Base-by-base conservation (phyloP, 768 basidiomycete species). In the Cyclocybe cylindracea region DNA sequence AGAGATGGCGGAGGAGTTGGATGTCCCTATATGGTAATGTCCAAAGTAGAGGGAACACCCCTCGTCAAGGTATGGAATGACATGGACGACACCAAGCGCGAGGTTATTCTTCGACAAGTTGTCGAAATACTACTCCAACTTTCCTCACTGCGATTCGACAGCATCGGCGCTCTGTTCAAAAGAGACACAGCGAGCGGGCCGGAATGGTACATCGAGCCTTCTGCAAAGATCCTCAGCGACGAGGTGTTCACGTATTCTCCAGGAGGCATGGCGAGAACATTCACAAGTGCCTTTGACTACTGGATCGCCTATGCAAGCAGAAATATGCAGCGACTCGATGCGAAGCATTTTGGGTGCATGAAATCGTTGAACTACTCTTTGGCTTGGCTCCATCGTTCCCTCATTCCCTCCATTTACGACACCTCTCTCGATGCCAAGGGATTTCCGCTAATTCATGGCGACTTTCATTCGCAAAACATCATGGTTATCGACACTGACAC, bases 381-480 rank as follows among this genome's bases (percentile, higher is more conserved):
- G 10, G 34, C 18, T 10, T 47, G 51, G 51, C 42, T 53, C 19
- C 39, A 47, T 11, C 51, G 45, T 19, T 47, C 51, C 7, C 46
- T 48, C 46, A 42, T 53, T 16, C 51, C 51, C 39, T n/a, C 45
- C 8, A 18, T 53, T 33, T 59, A 41, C 36, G 55, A 61, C 46
- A 48, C 58, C 33, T 39, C 48, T 37, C 18, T 53, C 46, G 58
- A 57, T 38, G 13, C n/a, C 18, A 11, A 42, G 37, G 60, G 59
- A 6, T 57, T 32, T 42, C 60, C 52, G 2, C 54, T 61, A 13
- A 46, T 36, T 48, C 60, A 52, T 33, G 60, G 58, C 35, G 58
- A 61, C 41, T 61, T 61, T 42, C 60, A 61, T 41, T 61, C 58
- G 7, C 55, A 61, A 50, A 61, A 61, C 29, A 59, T 59, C 53